phyloP scores from a whole-genome alignment of 129 eudicot genomes.

The Kitagawia praeruptora region DNA sequence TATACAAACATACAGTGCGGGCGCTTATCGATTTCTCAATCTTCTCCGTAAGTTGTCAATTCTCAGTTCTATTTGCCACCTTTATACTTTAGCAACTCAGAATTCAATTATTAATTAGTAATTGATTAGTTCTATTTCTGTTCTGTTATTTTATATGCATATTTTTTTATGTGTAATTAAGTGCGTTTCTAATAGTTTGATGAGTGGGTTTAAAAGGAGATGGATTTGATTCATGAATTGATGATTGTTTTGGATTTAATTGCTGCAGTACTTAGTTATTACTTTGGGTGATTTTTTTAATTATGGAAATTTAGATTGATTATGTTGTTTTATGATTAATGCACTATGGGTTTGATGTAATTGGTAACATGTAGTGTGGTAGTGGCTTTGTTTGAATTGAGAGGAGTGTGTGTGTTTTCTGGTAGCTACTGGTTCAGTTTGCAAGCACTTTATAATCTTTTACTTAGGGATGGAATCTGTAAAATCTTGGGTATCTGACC shows the following conservation, averaged over 20 bases:
- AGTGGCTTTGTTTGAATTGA: too few relatives aligned
- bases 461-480: too few relatives aligned
- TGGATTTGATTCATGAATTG: background rate
- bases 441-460: background rate
- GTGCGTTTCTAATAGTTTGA: background rate
- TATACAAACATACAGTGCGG: too few relatives aligned
- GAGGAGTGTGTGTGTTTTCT: background rate
- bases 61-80: too few relatives aligned
- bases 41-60: too few relatives aligned
- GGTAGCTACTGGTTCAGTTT: background rate
- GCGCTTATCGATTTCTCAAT: too few relatives aligned
- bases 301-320: background rate
- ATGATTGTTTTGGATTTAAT: background rate
- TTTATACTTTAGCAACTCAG: background rate
- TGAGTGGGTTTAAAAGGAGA: background rate
- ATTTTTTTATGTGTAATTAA: background rate
- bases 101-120: too few relatives aligned
- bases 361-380: background rate
- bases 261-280: background rate
- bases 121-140: too few relatives aligned
- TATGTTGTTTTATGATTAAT: background rate
- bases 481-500: too few relatives aligned
- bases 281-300: too few relatives aligned
- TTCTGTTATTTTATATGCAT: too few relatives aligned
- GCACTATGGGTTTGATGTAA: background rate